A percentile compares a stretch with the other conserved stretches of the same genome.
phyloP scores from a whole-genome alignment of 2,329 filamentous ascomycete genomes.

The Ophioceras dolichostomum region DNA sequence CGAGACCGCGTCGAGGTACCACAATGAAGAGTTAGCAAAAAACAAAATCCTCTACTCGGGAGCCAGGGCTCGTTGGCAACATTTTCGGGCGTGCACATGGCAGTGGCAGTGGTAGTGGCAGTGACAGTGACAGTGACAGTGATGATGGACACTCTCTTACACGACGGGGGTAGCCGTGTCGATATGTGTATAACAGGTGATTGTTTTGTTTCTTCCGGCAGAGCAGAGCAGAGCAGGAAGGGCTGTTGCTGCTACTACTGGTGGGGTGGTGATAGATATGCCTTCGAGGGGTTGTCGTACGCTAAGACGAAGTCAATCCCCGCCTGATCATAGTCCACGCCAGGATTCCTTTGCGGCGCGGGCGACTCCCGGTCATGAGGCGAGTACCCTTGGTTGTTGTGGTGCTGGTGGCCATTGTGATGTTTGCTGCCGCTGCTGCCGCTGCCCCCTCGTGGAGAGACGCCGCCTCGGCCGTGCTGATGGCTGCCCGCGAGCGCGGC shows the following conservation, averaged over 20 bases:
- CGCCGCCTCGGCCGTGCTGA: slow-evolving; percentile 4
- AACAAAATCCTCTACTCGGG: too few relatives aligned
- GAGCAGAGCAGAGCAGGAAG: not conserved
- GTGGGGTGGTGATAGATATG: slow-evolving; percentile 54
- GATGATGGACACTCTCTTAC: slow-evolving; percentile 1
- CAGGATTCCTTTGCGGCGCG: slow-evolving; percentile 21
- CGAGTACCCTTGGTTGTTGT: slow-evolving; percentile 1
- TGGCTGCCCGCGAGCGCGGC: slow-evolving; percentile 5
- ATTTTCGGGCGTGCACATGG: too few relatives aligned
- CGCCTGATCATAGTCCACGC: slow-evolving; percentile 65
- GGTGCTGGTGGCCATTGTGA: slow-evolving; percentile 16
- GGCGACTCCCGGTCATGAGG: slow-evolving; percentile 7
- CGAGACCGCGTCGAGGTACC: too few relatives aligned
- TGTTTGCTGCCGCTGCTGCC: slow-evolving; percentile 9
- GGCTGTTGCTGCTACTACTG: slow-evolving; percentile 18
- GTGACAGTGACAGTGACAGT: not conserved
- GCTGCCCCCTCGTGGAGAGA: slow-evolving; percentile 7
- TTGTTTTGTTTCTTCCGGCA: too few relatives aligned
- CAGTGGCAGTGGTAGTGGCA: too few relatives aligned
- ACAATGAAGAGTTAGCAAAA: not conserved
- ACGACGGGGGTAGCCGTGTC: not conserved
- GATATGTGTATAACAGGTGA: slow-evolving; percentile 3
- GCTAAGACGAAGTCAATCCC: slow-evolving; percentile 86
- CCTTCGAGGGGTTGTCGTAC: slow-evolving; percentile 57
- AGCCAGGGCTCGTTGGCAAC: too few relatives aligned